phyloP scores from a whole-genome alignment of 176 grass and related monocot genomes.

The Pontederia paniculata region DNA sequence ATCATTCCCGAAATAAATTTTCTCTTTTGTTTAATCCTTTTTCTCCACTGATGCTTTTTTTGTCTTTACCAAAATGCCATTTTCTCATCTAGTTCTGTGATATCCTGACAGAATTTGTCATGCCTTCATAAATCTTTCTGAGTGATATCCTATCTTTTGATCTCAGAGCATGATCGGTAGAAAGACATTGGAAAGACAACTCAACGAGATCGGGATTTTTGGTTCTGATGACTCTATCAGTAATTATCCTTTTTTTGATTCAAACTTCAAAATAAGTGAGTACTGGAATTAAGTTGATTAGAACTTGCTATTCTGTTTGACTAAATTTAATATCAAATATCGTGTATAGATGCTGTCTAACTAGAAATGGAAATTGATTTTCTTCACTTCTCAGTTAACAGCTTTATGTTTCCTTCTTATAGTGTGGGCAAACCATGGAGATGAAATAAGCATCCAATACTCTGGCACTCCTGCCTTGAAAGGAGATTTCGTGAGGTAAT shows the following conservation, averaged over 20 bases:
- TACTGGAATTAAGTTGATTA: neutral
- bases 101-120: too few species aligned
- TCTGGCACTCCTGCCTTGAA: constrained; percentile 94
- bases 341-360: neutral
- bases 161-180: constrained; percentile 87
- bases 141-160: constrained; percentile 14
- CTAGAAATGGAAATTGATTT: neutral
- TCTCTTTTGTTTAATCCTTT: too few species aligned
- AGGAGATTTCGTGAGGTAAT: constrained; percentile 96
- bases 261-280: constrained; percentile 85
- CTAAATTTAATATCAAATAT: neutral
- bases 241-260: constrained; percentile 60
- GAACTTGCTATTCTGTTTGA: neutral
- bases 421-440: constrained; percentile 99
- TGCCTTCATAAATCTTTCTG: neutral
- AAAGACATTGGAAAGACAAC: constrained; percentile 69
- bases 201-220: constrained; percentile 52
- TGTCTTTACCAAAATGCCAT: too few species aligned
- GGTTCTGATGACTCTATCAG: constrained; percentile 47
- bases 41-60: too few species aligned
- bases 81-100: too few species aligned
- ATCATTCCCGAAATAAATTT: too few species aligned
- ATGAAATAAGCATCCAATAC: constrained; percentile 98
- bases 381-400: neutral
- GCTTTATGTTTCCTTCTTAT: constrained; percentile 17